These are phyloP conservation scores for Acacia concinna DNA, from an alignment of 331 rosid genomes.

Conservation along the genomic window DNA sequence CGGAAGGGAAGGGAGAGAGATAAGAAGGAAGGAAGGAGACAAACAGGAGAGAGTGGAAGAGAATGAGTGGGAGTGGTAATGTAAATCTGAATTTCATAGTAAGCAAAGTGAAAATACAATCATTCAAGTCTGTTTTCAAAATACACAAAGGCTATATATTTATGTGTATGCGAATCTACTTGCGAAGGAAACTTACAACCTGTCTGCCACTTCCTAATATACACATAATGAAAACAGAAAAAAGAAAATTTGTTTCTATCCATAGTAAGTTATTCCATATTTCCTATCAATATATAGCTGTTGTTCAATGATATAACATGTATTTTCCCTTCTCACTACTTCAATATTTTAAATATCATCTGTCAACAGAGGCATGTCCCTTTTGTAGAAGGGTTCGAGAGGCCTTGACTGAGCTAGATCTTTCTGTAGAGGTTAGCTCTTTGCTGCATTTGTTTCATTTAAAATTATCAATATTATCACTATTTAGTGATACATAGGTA, in stretches of 20 bases:
- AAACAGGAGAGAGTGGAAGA: background rate
- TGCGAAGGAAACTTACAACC: background rate
- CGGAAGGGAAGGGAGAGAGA: background rate
- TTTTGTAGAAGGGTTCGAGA: slow-evolving; percentile 97
- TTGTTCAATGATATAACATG: slow-evolving; percentile 23
- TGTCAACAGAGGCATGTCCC: slow-evolving; percentile 94
- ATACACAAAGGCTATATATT: background rate
- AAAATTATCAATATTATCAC: slow-evolving; percentile 23
- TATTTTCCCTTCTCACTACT: background rate
- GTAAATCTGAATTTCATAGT: background rate
- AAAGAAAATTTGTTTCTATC: background rate
- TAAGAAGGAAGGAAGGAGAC: background rate
- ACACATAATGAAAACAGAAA: no score
- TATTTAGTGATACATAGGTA: background rate
- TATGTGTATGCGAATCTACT: background rate
- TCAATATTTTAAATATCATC: slow-evolving; percentile 33
- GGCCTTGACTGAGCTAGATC: slow-evolving; percentile 89
- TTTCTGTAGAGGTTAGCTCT: slow-evolving; percentile 67
- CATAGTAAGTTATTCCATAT: background rate
- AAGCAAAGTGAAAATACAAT: background rate
- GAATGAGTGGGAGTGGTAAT: background rate
- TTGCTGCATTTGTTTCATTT: slow-evolving; percentile 28
- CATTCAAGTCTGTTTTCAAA: background rate
- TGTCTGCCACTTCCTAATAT: no score
- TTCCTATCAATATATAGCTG: slow-evolving; percentile 8